These are phyloP conservation scores for Leishmania gerbilli DNA, from an alignment of 208 protist genomes.

Conservation along the genomic window DNA sequence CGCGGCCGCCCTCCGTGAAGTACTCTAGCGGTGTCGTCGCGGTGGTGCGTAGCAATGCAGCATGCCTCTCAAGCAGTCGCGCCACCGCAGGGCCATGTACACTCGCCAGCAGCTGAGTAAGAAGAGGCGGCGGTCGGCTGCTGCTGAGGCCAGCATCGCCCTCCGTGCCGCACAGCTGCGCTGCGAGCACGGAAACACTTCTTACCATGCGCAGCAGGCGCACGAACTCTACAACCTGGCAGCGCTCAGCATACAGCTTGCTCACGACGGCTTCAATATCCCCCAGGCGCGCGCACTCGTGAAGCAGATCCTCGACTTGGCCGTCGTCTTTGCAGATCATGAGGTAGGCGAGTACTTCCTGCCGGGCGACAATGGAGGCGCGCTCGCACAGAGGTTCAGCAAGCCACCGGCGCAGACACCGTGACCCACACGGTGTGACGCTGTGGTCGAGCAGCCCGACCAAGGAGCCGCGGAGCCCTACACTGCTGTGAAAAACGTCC, in stretches of 20 bases:
- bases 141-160: background rate
- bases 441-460: conserved; percentile 72
- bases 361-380: conserved; percentile 40
- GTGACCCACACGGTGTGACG: conserved; percentile 58
- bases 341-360: conserved; percentile 57
- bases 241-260: conserved; percentile 77
- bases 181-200: conserved; percentile 29
- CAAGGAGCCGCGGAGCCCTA: conserved; percentile 45
- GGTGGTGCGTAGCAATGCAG: conserved; percentile 37
- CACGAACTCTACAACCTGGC: conserved; percentile 71
- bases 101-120: conserved; percentile 32
- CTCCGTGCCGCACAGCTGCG: conserved; percentile 18
- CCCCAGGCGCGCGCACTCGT: conserved; percentile 65
- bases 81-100: conserved; percentile 25
- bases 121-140: conserved; percentile 16
- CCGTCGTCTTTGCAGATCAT: conserved; percentile 37
- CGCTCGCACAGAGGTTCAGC: conserved; percentile 51
- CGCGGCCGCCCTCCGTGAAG: conserved; percentile 33
- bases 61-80: conserved; percentile 41
- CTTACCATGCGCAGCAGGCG: conserved; percentile 64
- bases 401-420: conserved; percentile 72
- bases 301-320: conserved; percentile 55
- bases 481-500: conserved; percentile 82
- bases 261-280: conserved; percentile 80
- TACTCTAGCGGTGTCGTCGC: conserved; percentile 72